Evolutionary conservation across 441 rosid genomes (phyloP).

Genomic region (Gossypium davidsonii): DNA sequence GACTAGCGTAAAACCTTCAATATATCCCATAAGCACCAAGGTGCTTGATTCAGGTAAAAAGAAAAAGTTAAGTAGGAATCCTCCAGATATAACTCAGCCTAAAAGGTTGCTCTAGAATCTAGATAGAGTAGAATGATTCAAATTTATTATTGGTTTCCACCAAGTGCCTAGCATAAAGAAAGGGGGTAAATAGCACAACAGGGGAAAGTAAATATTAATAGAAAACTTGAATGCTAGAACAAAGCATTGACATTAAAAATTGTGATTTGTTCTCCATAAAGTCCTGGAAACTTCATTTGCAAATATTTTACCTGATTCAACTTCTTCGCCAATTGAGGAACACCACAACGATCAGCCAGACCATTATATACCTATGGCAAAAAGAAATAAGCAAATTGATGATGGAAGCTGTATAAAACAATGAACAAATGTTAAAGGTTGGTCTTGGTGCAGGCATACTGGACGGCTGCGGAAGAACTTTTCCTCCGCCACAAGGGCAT

Average conservation of each 20-base stretch:
- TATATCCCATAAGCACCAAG: slow-evolving; percentile 20
- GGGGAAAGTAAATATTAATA: background rate
- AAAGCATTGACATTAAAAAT: background rate
- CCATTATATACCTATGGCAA: slow-evolving; percentile 60
- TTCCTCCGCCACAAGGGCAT: slow-evolving; percentile 85
- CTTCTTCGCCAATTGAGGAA: slow-evolving; percentile 86
- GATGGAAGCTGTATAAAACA: slow-evolving; percentile 11
- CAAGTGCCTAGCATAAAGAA: background rate
- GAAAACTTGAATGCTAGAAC: background rate
- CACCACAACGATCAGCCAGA: slow-evolving; percentile 80
- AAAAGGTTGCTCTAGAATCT: background rate
- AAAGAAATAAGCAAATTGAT: background rate
- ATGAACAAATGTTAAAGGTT: slow-evolving; percentile 9
- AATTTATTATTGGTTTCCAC: background rate
- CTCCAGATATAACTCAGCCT: background rate
- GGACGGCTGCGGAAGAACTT: slow-evolving; percentile 91
- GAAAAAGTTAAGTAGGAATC: background rate
- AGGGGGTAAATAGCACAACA: background rate
- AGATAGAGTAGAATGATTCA: background rate
- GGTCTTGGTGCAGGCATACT: slow-evolving; percentile 41
- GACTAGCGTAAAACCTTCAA: slow-evolving; percentile 2
- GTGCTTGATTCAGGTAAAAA: background rate
- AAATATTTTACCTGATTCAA: slow-evolving; percentile 64
- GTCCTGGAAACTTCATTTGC: background rate
- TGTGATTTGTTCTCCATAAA: background rate